Percentiles rank a stretch among this genome's conserved stretches.
phyloP scores from a whole-genome alignment of 73 alveolate species.

The Loxodes magnus region DNA sequence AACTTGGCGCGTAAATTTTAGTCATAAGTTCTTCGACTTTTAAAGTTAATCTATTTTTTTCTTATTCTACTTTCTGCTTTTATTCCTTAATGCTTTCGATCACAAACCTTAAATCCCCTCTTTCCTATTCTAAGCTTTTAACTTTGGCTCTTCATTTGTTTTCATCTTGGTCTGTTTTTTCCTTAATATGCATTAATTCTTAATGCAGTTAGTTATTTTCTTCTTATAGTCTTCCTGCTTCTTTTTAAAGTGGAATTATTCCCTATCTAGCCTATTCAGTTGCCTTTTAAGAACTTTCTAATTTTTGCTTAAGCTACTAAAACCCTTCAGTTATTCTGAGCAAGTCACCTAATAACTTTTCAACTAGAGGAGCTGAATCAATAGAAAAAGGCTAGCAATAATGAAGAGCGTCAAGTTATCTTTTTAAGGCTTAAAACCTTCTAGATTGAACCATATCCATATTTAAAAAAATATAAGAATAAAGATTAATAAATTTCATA shows the following conservation, averaged over 20 bases:
- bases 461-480: too few species aligned
- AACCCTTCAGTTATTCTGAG: background rate
- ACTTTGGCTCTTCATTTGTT: background rate
- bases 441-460: too few species aligned
- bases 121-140: background rate
- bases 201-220: background rate
- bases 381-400: slow-evolving; percentile 1
- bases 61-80: background rate
- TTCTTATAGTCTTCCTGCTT: background rate
- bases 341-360: slow-evolving; percentile 1
- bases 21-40: background rate
- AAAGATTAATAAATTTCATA: too few species aligned
- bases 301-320: background rate
- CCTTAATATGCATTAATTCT: slow-evolving; percentile 9
- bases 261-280: background rate
- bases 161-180: background rate
- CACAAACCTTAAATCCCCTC: background rate
- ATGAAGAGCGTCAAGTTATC: slow-evolving; percentile 2
- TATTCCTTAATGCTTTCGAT: background rate
- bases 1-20: background rate
- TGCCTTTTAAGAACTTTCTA: background rate
- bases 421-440: slow-evolving; percentile 5
- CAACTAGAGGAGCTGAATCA: slow-evolving; percentile 2
- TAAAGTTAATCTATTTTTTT: background rate
- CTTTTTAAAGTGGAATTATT: background rate